Conservation (phyloP, 805 yeast species). For the Metschnikowia drakensbergensis region DNA sequence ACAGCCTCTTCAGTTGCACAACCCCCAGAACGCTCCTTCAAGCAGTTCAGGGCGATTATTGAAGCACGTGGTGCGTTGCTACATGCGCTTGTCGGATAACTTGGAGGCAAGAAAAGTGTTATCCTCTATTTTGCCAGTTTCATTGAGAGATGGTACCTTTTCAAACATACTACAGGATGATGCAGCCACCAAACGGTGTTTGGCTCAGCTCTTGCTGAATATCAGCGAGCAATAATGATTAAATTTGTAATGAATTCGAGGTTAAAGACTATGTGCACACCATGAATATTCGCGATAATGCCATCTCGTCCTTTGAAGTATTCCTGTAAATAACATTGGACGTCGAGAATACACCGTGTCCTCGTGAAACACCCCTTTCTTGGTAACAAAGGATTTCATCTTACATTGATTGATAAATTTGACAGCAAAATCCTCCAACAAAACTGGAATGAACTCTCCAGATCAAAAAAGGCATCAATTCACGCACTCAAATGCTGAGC, state of each 20-base stretch:
- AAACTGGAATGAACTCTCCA: conserved; percentile 9
- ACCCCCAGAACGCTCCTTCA: conserved; percentile 19
- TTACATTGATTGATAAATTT: background rate
- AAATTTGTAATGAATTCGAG: background rate
- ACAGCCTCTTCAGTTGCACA: conserved; percentile 2
- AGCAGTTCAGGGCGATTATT: conserved; percentile 71
- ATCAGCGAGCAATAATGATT: conserved; percentile 32
- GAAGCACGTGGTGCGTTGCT: conserved; percentile 93
- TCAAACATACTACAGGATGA: conserved; percentile 77
- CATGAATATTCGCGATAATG: background rate
- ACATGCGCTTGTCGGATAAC: conserved; percentile 84
- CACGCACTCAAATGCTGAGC: conserved; percentile 42
- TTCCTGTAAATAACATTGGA: conserved; percentile 3
- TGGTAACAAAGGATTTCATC: background rate
- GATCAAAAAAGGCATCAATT: conserved; percentile 25
- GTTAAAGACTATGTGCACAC: background rate
- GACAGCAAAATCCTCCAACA: background rate
- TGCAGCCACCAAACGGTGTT: conserved; percentile 78
- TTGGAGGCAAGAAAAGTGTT: conserved; percentile 85
- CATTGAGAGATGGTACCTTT: conserved; percentile 84
- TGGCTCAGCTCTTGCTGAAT: conserved; percentile 75
- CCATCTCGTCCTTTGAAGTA: background rate
- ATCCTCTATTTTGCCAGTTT: conserved; percentile 79
- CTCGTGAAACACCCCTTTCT: background rate
- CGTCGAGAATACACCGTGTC: background rate